A percentile compares a stretch with the other conserved stretches of the same genome.
Evolutionary conservation across 192 early-diverging fungal species (phyloP).

Genomic region (Cetraspora pellucida): DNA sequence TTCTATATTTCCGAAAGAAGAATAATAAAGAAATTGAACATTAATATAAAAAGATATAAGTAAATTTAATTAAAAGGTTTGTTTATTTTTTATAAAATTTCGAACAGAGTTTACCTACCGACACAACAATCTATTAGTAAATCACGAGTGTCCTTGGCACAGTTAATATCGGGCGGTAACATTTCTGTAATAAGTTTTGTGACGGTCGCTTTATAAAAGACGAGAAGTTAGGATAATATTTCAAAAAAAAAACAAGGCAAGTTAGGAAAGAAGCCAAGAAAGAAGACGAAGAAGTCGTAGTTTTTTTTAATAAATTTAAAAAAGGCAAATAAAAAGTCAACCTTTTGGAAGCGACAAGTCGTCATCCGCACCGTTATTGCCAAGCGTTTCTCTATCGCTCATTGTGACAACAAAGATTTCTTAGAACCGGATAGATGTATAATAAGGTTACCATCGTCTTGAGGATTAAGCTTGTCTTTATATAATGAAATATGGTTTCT

Average conservation of each 20-base stretch:
- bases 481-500: conserved; percentile 27
- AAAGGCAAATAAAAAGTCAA: conserved; percentile 27
- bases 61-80: neutral
- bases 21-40: neutral
- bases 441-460: neutral
- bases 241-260: neutral
- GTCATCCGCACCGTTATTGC: conserved; percentile 59
- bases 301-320: neutral
- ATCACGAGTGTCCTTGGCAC: conserved; percentile 96
- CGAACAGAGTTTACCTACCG: conserved; percentile 52
- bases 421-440: neutral
- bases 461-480: conserved; percentile 21
- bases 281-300: neutral
- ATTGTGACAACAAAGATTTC: conserved; percentile 6
- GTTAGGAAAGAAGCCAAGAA: neutral
- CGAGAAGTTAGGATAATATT: neutral
- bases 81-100: neutral
- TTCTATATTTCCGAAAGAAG: conserved; percentile 53
- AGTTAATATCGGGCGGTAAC: conserved; percentile 86
- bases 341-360: conserved; percentile 90
- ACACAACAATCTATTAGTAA: conserved; percentile 95
- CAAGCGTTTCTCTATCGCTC: conserved; percentile 60
- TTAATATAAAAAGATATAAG: neutral
- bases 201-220: conserved; percentile 71
- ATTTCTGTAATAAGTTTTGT: conserved; percentile 95